phyloP scores from a whole-genome alignment of 1,284 basidiomycete species.

The Porogramme epimiltina region DNA sequence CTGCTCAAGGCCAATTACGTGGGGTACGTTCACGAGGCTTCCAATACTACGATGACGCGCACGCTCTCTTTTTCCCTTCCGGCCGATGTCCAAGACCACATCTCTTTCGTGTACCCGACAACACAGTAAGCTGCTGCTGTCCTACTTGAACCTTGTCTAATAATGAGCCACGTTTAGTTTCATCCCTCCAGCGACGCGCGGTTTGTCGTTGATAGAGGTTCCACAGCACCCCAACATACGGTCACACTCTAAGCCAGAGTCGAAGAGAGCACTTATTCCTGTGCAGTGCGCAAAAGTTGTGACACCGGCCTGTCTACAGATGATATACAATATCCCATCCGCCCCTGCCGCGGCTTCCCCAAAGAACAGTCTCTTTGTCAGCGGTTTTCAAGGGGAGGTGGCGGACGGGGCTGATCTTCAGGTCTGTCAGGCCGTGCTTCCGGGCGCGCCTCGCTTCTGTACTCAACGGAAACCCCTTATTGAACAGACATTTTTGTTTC shows the following conservation, averaged over 20 bases:
- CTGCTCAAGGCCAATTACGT: slow-evolving; percentile 40
- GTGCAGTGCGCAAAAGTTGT: slow-evolving; percentile 30
- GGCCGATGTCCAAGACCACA: slow-evolving; percentile 32
- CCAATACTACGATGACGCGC: slow-evolving; percentile 33
- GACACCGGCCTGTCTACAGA: slow-evolving; percentile 54
- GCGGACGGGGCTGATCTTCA: slow-evolving; percentile 50
- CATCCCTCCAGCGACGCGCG: background rate
- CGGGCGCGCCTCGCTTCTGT: background rate
- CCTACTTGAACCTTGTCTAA: too few relatives aligned
- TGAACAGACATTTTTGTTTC: background rate
- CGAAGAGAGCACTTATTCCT: slow-evolving; percentile 7
- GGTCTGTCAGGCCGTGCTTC: slow-evolving; percentile 26
- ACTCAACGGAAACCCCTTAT: background rate
- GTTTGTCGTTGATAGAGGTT: background rate
- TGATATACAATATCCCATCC: slow-evolving; percentile 52
- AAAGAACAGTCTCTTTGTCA: slow-evolving; percentile 52
- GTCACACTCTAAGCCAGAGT: background rate
- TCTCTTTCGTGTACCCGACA: slow-evolving; percentile 43
- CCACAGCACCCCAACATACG: background rate
- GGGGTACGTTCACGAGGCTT: slow-evolving; percentile 37
- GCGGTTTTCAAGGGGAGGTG: slow-evolving; percentile 54
- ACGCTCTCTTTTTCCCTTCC: slow-evolving; percentile 45
- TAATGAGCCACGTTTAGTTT: too few relatives aligned
- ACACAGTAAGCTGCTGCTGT: slow-evolving; percentile 22
- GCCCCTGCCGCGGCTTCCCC: slow-evolving; percentile 39